Evolutionary conservation across 805 yeast species (phyloP).

Genomic region (Aciculoconidium aculeatum): DNA sequence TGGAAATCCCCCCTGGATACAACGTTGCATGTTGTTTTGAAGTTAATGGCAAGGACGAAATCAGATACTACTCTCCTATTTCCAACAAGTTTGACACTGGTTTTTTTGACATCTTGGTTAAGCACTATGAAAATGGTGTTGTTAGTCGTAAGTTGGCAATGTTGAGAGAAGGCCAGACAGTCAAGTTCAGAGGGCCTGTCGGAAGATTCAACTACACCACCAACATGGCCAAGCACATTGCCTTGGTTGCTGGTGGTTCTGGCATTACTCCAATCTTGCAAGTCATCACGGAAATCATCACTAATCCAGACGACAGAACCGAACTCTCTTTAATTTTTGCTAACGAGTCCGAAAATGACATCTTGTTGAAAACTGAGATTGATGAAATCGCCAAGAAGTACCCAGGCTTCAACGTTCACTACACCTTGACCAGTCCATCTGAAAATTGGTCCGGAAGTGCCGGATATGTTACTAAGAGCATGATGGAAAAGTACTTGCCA

Average conservation of each 20-base stretch:
- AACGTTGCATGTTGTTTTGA: conserved; percentile 57
- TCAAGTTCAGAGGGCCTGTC: conserved; percentile 73
- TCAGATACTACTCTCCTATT: conserved; percentile 73
- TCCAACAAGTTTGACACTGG: conserved; percentile 66
- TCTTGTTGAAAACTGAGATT: conserved; percentile 62
- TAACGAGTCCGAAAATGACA: conserved; percentile 72
- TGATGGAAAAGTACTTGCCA: conserved; percentile 52
- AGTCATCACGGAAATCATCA: conserved; percentile 63
- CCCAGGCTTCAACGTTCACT: conserved; percentile 57
- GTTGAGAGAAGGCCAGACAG: conserved; percentile 58
- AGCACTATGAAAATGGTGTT: conserved; percentile 66
- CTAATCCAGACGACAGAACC: conserved; percentile 62
- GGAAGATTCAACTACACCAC: conserved; percentile 58
- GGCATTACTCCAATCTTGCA: conserved; percentile 90
- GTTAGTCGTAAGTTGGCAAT: conserved; percentile 65
- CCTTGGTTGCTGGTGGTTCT: conserved; percentile 78
- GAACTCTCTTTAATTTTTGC: conserved; percentile 60
- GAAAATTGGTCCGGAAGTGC: conserved; percentile 49
- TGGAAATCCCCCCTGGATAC: conserved; percentile 70
- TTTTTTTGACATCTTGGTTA: conserved; percentile 69
- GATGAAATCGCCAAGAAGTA: conserved; percentile 62
- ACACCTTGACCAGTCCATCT: conserved; percentile 50
- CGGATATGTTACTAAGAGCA: conserved; percentile 58
- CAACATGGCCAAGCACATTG: conserved; percentile 58
- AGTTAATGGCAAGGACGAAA: conserved; percentile 46